These are phyloP conservation scores for Drechmeria coniospora DNA, from an alignment of 2,329 filamentous ascomycete species.

Conservation along the genomic window DNA sequence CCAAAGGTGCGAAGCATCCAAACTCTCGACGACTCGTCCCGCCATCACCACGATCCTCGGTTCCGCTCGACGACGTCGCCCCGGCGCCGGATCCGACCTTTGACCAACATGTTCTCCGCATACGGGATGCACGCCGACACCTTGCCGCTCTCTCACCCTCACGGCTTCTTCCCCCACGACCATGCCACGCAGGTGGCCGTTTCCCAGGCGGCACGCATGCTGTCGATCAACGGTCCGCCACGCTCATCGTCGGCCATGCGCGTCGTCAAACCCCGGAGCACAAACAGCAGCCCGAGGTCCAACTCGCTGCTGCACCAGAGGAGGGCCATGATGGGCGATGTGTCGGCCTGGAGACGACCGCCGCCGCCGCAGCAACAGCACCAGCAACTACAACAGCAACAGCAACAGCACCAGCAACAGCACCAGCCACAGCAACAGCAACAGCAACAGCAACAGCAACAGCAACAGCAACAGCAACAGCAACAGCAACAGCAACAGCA, in stretches of 20 bases:
- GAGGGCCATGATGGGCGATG: conserved; percentile 40
- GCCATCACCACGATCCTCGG: no score
- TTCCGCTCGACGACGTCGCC: neutral
- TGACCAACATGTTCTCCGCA: conserved; percentile 15
- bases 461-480: conserved; percentile 25
- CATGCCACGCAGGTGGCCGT: conserved; percentile 34
- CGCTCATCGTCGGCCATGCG: conserved; percentile 37
- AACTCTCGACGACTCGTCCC: no score
- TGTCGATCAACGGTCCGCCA: conserved; percentile 36
- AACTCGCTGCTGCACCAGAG: conserved; percentile 33
- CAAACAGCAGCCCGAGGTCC: conserved; percentile 52
- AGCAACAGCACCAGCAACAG: no score
- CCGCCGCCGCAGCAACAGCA: conserved; percentile 17
- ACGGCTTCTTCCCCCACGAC: conserved; percentile 33
- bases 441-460: neutral
- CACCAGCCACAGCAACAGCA: neutral
- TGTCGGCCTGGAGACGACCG: conserved; percentile 26
- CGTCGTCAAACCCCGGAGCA: conserved; percentile 49
- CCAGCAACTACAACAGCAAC: neutral
- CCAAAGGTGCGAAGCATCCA: no score
- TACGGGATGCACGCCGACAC: conserved; percentile 11
- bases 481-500: neutral
- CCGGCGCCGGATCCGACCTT: neutral
- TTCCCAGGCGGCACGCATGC: conserved; percentile 29
- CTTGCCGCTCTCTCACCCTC: conserved; percentile 11